Base-by-base conservation (phyloP, 2,329 filamentous ascomycete species). In the Cladobotryum mycophilum region DNA sequence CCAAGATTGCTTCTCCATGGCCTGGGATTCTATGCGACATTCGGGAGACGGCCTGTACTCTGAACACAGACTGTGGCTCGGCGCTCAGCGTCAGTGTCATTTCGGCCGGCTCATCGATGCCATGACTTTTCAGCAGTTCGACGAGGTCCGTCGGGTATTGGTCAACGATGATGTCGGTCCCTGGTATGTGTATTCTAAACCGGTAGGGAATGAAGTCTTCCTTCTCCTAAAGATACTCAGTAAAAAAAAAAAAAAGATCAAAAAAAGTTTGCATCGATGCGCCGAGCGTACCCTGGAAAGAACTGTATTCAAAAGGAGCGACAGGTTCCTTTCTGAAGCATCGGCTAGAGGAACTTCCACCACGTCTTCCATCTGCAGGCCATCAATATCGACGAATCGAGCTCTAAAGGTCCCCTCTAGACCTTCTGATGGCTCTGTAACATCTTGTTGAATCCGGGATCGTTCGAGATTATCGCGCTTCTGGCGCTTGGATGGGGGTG, bases 11-110 rank as follows among this genome's bases (percentile, higher is more conserved):
- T 67, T 96, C 88, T 37, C 90, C 91, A 68, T 99, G 93, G 12
- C 93, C 93, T 3, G 86, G 84, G 57, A 97, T 95, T 48, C 84
- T 84, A 54, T 91, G 88, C 6, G 91, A 87, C 72, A 93, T 92
- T 67, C 93, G 81, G 45, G 91, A 92, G 40, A 96, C 90, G 11
- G 89, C 87, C 61, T 93, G 90, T 20, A 97, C 93, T 61, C 86
- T 85, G 75, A 96, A 97, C 0, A 97, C 87, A 18, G 92, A 89
- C 68, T 99, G 92, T 0, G 93, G 92, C 61, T 84, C 80, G 41
- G 81, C 81, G 36, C 76, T 77, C 22, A 85, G 73, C 2, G 78
- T 75, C 44, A 78, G 66, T 0, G 72, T 76, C 5, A 70, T 77
- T 62, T 82, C 80, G 56, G 79, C 81, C 0, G 79, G 78, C 56